Evolutionary conservation across 1,284 basidiomycete genomes (phyloP), one percentile per base, ranked within the genome.

Genomic region (Lentinula novae-zelandiae): DNA sequence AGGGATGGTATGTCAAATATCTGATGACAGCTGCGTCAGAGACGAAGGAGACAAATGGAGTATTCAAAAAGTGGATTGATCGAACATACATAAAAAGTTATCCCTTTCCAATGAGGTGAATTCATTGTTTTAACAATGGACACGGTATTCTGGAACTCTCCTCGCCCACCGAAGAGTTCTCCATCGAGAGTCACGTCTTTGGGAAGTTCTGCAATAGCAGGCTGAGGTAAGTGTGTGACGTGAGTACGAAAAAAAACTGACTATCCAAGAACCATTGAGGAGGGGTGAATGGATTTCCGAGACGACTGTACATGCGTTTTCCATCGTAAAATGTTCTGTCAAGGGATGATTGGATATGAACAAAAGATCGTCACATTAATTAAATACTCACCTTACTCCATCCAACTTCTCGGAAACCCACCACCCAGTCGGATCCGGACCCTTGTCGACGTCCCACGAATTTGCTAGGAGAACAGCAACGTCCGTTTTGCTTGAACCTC

Each of bases 381-480:
- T 17, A 17, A 13, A 3, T 57, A 22, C 62, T n/a, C 64, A 81
- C 79, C 79, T 72, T 44, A 86, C 83, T 57, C 83, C 83, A 68
- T 84, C 82, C 58, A 86, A 69, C 66, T 86, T 88, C 67, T 89
- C 86, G 22, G 84, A 86, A 33, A 87, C 78, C 85, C 85, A 87
- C 82, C 83, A 87, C 0, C 82, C 84, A 9, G 78, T 80, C 0
- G 85, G 85, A 66, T 87, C 85, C 49, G 75, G 72, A 0, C 82
- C 82, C 9, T 69, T 79, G 12, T 82, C 80, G 6, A 84, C 60
- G 60, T 83, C 82, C 82, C 84, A 87, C 61, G 83, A 83, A 62
- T 81, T 79, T 1, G 86, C 86, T 0, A 88, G 73, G 53, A 88
- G 70, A 3, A 87, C 67, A n/a, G 76, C 75, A 5, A 79, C 77